Base-by-base conservation (phyloP, 768 basidiomycete species). In the Hirschioporus abietinus region DNA sequence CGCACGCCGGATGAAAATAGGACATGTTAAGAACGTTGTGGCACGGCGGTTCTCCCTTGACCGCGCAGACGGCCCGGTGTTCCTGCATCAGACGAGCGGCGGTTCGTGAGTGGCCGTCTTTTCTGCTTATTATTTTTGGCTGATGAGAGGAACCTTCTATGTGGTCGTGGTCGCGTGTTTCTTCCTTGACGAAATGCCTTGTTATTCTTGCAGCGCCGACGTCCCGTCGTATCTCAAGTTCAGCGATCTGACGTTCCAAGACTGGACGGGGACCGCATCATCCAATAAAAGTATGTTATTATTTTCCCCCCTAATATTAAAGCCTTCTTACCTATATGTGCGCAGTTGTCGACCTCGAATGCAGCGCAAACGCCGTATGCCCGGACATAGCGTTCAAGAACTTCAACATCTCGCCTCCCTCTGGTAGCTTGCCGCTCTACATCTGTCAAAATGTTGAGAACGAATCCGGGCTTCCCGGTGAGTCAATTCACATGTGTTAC, bases 31-130 rank as follows among this genome's bases (percentile, higher is more conserved):
- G 26, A 83, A 83, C 65, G 77, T 86, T 35, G 72, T 78, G 35
- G 75, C 75, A 35, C 74, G 76, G 42, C 80, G 82, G 69, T 77
- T 86, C 60, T 64, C 73, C 27, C 74, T 87, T 20, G 82, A 86
- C 70, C 77, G 78, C 9, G 84, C 86, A 65, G 76, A 78, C 60
- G 70, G 71, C 7, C 84, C 82, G 0, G 72, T 84, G 10, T 82
- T 83, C 67, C 68, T 86, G n/a, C 81, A 80, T 67, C 84, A 87
- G 70, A 85, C 84, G 25, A 85, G 85, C 71, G 77, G 75, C 23
- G 84, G 76, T 60, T 75, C 78, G 83, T 83, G 64, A 66, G 42
- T 52, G 20, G 12, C 3, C 42, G 77, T 68, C 10, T 20, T 17
- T 62, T 27, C 34, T 35, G 35, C 64, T 18, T 10, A n/a, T 30